Evolutionary conservation across 2,329 filamentous ascomycete genomes (phyloP).

Genomic region (Curvularia sp.): DNA sequence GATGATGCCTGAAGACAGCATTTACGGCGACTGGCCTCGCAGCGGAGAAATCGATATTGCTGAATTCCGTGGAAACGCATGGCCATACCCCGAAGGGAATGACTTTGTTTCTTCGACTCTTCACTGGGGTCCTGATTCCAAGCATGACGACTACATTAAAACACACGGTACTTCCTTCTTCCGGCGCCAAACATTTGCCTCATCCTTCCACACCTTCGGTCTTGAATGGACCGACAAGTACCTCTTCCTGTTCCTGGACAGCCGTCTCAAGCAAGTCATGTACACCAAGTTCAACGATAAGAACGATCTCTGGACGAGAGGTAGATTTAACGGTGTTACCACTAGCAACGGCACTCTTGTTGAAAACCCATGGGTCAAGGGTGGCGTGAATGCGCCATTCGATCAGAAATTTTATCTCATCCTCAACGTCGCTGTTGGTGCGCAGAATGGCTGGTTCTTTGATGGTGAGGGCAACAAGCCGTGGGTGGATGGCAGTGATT

Average conservation of each 20-base stretch:
- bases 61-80: conserved; percentile 77
- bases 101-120: conserved; percentile 78
- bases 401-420: conserved; percentile 78
- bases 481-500: conserved; percentile 59
- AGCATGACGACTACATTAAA: conserved; percentile 33
- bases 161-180: conserved; percentile 32
- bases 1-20: conserved; percentile 66
- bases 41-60: conserved; percentile 85
- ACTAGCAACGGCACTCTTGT: conserved; percentile 70
- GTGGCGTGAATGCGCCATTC: conserved; percentile 72
- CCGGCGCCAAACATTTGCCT: conserved; percentile 75
- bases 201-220: conserved; percentile 75
- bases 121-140: conserved; percentile 69
- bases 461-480: conserved; percentile 76
- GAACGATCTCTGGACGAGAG: conserved; percentile 69
- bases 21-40: conserved; percentile 76
- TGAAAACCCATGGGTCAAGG: conserved; percentile 68
- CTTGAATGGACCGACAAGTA: conserved; percentile 78
- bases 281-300: conserved; percentile 70
- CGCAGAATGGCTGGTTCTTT: conserved; percentile 79
- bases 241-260: conserved; percentile 83
- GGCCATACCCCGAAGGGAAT: conserved; percentile 76
- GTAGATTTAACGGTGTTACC: conserved; percentile 67
- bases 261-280: conserved; percentile 76
- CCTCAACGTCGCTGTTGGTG: conserved; percentile 76